These are phyloP conservation scores for Medicago lupulina DNA, from an alignment of 306 rosid genomes.

Conservation along the genomic window DNA sequence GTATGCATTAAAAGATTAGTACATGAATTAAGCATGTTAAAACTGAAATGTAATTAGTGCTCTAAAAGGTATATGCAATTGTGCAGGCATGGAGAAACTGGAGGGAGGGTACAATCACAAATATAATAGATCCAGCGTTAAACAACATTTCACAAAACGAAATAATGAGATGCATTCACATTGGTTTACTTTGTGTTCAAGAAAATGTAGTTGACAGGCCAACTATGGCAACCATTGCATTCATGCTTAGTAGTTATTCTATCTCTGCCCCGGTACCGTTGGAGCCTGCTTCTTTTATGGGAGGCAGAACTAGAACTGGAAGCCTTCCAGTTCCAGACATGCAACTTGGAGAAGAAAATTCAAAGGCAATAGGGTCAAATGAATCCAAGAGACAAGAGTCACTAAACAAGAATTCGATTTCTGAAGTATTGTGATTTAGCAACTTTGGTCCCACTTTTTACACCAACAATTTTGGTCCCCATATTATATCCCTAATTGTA, in stretches of 20 bases:
- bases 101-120: background rate
- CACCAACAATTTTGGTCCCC: no score
- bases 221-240: slow-evolving; percentile 47
- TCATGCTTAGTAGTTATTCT: slow-evolving; percentile 39
- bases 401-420: background rate
- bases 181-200: slow-evolving; percentile 40
- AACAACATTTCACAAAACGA: background rate
- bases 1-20: background rate
- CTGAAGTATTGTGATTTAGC: no score
- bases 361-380: background rate
- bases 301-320: background rate
- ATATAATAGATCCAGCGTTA: slow-evolving; percentile 50
- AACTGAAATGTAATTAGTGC: background rate
- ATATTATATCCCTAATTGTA: no score
- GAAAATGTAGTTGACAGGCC: slow-evolving; percentile 49
- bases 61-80: background rate
- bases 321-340: no score
- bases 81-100: background rate
- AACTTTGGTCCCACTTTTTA: no score
- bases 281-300: background rate
- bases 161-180: slow-evolving; percentile 57
- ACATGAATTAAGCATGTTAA: background rate
- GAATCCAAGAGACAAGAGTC: background rate
- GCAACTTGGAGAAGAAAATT: background rate
- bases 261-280: slow-evolving; percentile 35